phyloP scores from a whole-genome alignment of 768 basidiomycete genomes.

The Lactarius sanguifluus region DNA sequence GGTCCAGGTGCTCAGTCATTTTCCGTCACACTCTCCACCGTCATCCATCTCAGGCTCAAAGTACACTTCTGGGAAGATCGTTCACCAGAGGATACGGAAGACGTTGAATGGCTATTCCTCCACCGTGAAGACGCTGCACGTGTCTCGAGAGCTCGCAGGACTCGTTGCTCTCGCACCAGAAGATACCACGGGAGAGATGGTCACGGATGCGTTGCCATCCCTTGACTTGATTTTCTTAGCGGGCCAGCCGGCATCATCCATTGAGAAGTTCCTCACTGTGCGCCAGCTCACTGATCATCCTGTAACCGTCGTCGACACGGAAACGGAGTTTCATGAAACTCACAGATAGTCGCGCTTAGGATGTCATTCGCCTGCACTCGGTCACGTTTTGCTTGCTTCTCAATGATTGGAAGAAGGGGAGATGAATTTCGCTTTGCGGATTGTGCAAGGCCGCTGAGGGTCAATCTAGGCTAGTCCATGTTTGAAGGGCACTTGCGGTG shows the following conservation, averaged over 20 bases:
- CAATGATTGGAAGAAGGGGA: no score
- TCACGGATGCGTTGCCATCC: neutral
- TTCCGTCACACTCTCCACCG: neutral
- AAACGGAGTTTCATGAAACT: no score
- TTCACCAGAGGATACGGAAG: neutral
- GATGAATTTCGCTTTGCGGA: no score
- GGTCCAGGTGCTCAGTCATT: neutral
- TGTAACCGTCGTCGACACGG: no score
- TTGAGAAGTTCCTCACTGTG: neutral
- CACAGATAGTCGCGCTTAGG: no score
- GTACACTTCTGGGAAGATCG: neutral
- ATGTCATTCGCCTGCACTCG: no score
- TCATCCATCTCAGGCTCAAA: neutral
- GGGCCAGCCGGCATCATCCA: neutral
- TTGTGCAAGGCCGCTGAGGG: no score
- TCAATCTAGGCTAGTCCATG: no score
- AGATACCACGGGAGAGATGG: neutral
- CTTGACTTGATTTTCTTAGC: neutral
- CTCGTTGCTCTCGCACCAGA: neutral
- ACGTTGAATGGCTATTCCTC: neutral
- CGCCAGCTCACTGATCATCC: no score
- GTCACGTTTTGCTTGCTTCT: no score
- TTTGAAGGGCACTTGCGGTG: no score
- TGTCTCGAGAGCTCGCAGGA: neutral
- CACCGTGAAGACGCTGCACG: neutral